phyloP scores from a whole-genome alignment of 371 early-diverging fungal genomes.

The Dinochytrium kinnereticum region DNA sequence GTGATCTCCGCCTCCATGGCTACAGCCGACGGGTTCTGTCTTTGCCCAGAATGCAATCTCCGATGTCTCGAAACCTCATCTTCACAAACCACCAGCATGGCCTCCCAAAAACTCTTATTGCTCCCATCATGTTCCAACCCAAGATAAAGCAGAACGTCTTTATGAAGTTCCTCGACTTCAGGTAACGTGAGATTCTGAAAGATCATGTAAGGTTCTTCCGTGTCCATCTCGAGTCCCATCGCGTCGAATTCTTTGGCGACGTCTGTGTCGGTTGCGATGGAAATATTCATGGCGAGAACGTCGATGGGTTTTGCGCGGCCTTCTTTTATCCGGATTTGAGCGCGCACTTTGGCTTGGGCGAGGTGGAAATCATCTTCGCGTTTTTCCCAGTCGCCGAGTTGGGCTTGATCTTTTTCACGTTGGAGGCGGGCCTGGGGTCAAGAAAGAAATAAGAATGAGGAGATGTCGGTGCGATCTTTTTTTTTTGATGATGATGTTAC shows the following conservation, averaged over 20 bases:
- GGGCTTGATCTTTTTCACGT: slow-evolving; percentile 81
- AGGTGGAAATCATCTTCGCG: slow-evolving; percentile 92
- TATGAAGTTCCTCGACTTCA: slow-evolving; percentile 77
- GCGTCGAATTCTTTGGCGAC: slow-evolving; percentile 72
- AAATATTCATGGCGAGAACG: slow-evolving; percentile 87
- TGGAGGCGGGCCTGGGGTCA: slow-evolving; percentile 54
- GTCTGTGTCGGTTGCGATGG: slow-evolving; percentile 66
- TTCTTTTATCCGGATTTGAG: slow-evolving; percentile 87
- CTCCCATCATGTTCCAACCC: slow-evolving; percentile 77
- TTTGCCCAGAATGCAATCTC: not conserved
- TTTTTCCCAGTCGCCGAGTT: slow-evolving; percentile 94
- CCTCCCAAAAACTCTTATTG: slow-evolving; percentile 82
- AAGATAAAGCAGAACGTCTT: slow-evolving; percentile 87
- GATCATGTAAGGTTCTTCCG: slow-evolving; percentile 86
- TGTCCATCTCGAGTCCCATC: slow-evolving; percentile 78
- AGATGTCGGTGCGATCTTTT: too few species aligned
- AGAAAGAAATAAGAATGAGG: too few species aligned
- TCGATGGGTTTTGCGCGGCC: slow-evolving; percentile 92
- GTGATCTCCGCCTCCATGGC: slow-evolving; percentile 63
- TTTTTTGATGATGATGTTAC: slow-evolving; percentile 20
- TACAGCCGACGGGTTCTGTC: not conserved
- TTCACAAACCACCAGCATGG: slow-evolving; percentile 81
- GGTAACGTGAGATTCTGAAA: slow-evolving; percentile 68
- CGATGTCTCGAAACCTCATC: slow-evolving; percentile 59
- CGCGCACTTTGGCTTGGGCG: slow-evolving; percentile 86